Conservation (phyloP, 148 eudicot species). For the Cornus controversa region DNA sequence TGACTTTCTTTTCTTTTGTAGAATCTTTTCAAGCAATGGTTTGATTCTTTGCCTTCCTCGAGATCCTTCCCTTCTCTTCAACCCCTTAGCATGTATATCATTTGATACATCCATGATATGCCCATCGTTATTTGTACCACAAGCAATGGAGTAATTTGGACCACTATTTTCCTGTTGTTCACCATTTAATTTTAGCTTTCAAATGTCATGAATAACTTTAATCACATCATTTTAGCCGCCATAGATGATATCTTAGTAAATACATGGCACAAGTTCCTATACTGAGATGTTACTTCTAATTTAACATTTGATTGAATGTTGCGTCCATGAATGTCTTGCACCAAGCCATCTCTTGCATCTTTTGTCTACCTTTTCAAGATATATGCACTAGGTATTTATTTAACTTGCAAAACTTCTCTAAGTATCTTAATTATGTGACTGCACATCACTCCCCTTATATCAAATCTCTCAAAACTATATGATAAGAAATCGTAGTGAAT, state of each 20-base stretch:
- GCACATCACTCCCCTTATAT: neutral
- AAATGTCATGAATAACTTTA: neutral
- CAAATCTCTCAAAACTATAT: neutral
- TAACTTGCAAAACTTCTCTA: neutral
- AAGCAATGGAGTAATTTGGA: no score
- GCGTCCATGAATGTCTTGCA: neutral
- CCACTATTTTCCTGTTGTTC: neutral
- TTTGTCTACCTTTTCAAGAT: conserved; percentile 6
- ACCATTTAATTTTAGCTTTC: neutral
- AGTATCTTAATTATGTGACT: neutral
- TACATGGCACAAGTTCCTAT: conserved; percentile 3
- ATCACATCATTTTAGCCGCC: neutral
- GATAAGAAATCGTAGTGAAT: neutral
- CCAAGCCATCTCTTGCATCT: neutral
- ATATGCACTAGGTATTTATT: neutral
- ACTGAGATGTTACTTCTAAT: no score
- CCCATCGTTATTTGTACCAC: no score
- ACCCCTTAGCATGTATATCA: no score
- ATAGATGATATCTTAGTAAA: neutral
- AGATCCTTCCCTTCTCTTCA: no score
- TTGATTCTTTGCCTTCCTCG: no score
- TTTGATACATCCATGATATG: no score
- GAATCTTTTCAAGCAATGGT: no score
- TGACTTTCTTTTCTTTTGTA: no score
- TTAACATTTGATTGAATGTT: neutral